phyloP scores from a whole-genome alignment of 23 red algal genomes.

The Gracilariopsis chorda region DNA sequence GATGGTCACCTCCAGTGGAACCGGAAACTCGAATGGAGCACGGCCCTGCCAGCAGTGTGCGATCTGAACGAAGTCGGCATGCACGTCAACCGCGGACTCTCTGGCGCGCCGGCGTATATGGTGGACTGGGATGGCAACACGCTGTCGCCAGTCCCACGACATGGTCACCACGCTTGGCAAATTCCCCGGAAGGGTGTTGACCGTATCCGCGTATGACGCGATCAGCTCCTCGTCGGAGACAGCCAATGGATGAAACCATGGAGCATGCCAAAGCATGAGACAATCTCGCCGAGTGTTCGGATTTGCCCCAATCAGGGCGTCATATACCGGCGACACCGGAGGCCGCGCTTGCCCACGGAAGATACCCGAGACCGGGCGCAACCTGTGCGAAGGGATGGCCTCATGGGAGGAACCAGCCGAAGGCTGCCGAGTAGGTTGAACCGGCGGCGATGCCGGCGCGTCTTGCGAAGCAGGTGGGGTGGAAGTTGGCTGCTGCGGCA shows the following conservation, averaged over 20 bases:
- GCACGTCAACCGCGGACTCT: background rate
- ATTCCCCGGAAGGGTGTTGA: too few species aligned
- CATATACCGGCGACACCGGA: background rate
- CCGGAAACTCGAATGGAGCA: background rate
- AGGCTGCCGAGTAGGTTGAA: too few species aligned
- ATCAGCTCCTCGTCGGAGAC: background rate
- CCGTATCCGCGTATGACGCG: background rate
- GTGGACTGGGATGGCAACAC: background rate
- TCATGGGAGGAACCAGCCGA: too few species aligned
- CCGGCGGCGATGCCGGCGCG: too few species aligned
- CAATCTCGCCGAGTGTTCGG: background rate
- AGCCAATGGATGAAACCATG: background rate
- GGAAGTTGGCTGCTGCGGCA: background rate
- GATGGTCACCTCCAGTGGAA: background rate
- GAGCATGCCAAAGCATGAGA: background rate
- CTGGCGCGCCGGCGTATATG: background rate
- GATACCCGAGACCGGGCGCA: too few species aligned
- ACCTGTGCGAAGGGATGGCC: too few species aligned
- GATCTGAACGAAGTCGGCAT: background rate
- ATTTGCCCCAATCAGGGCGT: background rate
- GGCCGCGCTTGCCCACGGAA: background rate
- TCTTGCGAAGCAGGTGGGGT: background rate
- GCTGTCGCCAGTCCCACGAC: background rate
- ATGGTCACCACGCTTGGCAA: background rate
- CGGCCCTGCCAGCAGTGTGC: background rate